A percentile compares a stretch with the other conserved stretches of the same genome.
Conservation (phyloP, 768 basidiomycete genomes). For the Suillus brevipes region DNA sequence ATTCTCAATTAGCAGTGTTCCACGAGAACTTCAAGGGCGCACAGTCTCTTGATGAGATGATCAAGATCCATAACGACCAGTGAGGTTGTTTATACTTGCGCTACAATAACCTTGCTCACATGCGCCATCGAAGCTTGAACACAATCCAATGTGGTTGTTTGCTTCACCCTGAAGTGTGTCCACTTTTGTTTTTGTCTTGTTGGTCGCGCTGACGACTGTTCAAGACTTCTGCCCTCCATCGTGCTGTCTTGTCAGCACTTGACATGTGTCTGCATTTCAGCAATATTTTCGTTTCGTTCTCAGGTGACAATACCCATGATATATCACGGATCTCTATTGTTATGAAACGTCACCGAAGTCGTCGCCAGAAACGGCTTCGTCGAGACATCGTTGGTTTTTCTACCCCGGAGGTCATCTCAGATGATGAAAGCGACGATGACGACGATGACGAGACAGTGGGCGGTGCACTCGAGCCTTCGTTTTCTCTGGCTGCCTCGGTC, state of each 20-base stretch:
- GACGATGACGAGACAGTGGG: constrained; percentile 33
- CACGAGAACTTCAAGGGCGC: constrained; percentile 53
- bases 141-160: constrained; percentile 64
- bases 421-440: constrained; percentile 41
- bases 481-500: constrained; percentile 38
- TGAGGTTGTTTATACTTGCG: constrained; percentile 36
- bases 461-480: constrained; percentile 35
- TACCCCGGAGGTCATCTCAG: constrained; percentile 31
- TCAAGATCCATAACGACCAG: constrained; percentile 68
- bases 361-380: constrained; percentile 53
- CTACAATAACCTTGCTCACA: constrained; percentile 2
- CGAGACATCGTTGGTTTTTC: constrained; percentile 66
- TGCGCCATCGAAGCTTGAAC: constrained; percentile 46
- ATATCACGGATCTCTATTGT: constrained; percentile 48
- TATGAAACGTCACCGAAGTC: constrained; percentile 61
- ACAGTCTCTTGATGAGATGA: constrained; percentile 75
- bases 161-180: constrained; percentile 56
- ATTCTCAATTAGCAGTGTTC: constrained; percentile 60
- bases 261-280: constrained; percentile 76
- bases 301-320: constrained; percentile 63
- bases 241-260: constrained; percentile 65
- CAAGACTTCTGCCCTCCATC: constrained; percentile 65
- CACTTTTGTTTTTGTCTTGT: neutral
- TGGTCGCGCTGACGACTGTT: constrained; percentile 5
- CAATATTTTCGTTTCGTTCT: constrained; percentile 58